Evolutionary conservation across 2,329 filamentous ascomycete genomes (phyloP), one percentile per base, ranked within the genome.

Genomic region (Talaromyces sp.): DNA sequence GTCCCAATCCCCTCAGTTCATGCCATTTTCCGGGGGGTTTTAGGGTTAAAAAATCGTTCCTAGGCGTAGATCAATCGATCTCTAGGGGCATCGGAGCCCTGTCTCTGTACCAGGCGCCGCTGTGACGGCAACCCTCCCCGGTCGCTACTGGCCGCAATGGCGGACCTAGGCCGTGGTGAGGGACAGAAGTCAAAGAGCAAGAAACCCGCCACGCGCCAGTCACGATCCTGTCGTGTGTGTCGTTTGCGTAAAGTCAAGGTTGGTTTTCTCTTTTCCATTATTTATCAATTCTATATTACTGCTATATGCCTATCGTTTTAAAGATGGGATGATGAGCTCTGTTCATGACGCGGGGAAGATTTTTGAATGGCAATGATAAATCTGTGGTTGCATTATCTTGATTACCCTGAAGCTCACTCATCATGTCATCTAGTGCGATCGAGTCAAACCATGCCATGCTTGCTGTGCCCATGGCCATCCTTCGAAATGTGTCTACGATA

Each of bases 381-480:
- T n/a, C 19, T 33, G 25, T 10, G 17, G 13, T 17, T 33, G 17
- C 45, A 35, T 33, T 33, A 21, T 21, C 6, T 13, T 33, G 25
- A 10, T 31, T 11, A 33, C 28, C 7, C 46, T n/a, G 4, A 36
- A 36, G 28, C 53, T 55, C 5, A 48, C n/a, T 13, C 10, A 31
- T 8, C 9, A 33, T 35, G 11, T 10, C 22, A 6, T 45, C 13
- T 63, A 74, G 71, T 74, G 71, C 61, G 71, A 74, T 58, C 70
- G 71, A 48, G 68, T 74, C 25, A 70, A 70, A 57, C 71, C 71
- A 56, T 74, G 71, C 58, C 70, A 74, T 59, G 71, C 71, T 53
- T 74, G 71, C 60, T 74, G 71, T 58, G 70, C 71, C 7, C 71
- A 74, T 62, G 71, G 71, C 3, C 71, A 74, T 53, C 71, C 71